Percentiles rank a stretch among this genome's conserved stretches.
These are phyloP conservation scores for Dothideomycetidae sp. DNA, from an alignment of 2,329 filamentous ascomycete genomes.

Conservation along the genomic window DNA sequence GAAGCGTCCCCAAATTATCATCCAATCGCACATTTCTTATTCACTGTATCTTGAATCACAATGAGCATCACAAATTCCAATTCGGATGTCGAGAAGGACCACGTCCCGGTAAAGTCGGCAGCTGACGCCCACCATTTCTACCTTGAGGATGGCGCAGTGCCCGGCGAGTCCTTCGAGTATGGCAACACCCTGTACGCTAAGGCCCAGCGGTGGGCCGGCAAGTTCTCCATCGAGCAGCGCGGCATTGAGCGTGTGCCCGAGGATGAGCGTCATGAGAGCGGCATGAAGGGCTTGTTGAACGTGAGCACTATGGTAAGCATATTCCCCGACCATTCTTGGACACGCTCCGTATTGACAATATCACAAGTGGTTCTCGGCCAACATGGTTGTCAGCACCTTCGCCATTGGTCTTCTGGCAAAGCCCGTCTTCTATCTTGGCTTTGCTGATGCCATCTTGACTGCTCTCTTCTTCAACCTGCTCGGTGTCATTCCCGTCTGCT, in stretches of 20 bases:
- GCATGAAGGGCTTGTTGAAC: conserved; percentile 40
- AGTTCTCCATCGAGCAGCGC: conserved; percentile 55
- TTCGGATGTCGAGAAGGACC: conserved; percentile 6
- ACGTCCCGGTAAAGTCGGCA: conserved; percentile 12
- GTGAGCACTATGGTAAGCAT: conserved; percentile 54
- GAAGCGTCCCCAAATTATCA: not conserved
- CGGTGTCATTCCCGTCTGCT: conserved; percentile 57
- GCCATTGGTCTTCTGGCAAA: conserved; percentile 59
- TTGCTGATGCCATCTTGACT: conserved; percentile 55
- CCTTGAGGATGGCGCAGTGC: conserved; percentile 35
- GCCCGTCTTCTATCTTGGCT: conserved; percentile 56
- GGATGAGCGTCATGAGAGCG: conserved; percentile 51
- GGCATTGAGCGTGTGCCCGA: conserved; percentile 63
- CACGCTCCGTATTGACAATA: conserved; percentile 10
- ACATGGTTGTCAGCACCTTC: conserved; percentile 64
- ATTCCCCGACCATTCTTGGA: not conserved
- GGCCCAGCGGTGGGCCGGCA: conserved; percentile 48
- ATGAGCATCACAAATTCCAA: conserved; percentile 2
- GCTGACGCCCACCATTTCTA: conserved; percentile 11
- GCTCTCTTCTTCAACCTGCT: conserved; percentile 65
- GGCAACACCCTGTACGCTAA: conserved; percentile 43
- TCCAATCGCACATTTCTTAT: not conserved
- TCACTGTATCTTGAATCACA: not conserved
- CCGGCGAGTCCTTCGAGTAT: conserved; percentile 44
- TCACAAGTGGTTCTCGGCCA: conserved; percentile 57